Conservation (phyloP, 2,329 filamentous ascomycete genomes). For the Exutisphaerella laricina region DNA sequence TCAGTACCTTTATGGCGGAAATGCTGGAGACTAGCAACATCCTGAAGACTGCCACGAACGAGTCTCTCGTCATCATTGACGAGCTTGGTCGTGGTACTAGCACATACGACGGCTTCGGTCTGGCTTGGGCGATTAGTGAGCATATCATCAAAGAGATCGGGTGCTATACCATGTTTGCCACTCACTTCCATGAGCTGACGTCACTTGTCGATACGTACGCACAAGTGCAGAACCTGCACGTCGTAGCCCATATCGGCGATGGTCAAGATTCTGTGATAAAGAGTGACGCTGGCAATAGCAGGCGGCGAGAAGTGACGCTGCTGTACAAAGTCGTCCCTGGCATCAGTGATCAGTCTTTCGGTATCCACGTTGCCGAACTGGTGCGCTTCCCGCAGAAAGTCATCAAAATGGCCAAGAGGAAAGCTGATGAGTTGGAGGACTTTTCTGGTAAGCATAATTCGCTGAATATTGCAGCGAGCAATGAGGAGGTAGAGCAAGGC, state of each 20-base stretch:
- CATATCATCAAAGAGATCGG: slow-evolving; percentile 95
- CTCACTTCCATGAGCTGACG: slow-evolving; percentile 96
- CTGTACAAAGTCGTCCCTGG: slow-evolving; percentile 96
- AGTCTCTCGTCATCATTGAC: slow-evolving; percentile 97
- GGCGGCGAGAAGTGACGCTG: slow-evolving; percentile 78
- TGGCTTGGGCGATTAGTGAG: slow-evolving; percentile 99
- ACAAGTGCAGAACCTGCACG: slow-evolving; percentile 88
- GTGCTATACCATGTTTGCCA: slow-evolving; percentile 91
- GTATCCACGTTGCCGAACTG: slow-evolving; percentile 95
- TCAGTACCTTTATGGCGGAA: slow-evolving; percentile 99
- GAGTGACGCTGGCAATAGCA: slow-evolving; percentile 38
- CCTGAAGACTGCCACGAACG: slow-evolving; percentile 88
- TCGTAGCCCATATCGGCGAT: slow-evolving; percentile 81
- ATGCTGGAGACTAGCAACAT: slow-evolving; percentile 99
- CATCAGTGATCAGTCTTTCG: slow-evolving; percentile 95
- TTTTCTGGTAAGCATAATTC: slow-evolving; percentile 70
- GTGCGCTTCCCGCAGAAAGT: slow-evolving; percentile 96
- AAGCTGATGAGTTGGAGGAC: slow-evolving; percentile 96
- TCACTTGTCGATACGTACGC: slow-evolving; percentile 80
- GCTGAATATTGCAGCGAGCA: slow-evolving; percentile 56
- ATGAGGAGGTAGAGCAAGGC: slow-evolving; percentile 84
- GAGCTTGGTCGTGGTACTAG: slow-evolving; percentile 94
- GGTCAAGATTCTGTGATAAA: slow-evolving; percentile 36
- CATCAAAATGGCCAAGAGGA: slow-evolving; percentile 97
- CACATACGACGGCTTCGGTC: slow-evolving; percentile 95